Evolutionary conservation across 306 rosid species (phyloP).

Genomic region (Corylus avellana): DNA sequence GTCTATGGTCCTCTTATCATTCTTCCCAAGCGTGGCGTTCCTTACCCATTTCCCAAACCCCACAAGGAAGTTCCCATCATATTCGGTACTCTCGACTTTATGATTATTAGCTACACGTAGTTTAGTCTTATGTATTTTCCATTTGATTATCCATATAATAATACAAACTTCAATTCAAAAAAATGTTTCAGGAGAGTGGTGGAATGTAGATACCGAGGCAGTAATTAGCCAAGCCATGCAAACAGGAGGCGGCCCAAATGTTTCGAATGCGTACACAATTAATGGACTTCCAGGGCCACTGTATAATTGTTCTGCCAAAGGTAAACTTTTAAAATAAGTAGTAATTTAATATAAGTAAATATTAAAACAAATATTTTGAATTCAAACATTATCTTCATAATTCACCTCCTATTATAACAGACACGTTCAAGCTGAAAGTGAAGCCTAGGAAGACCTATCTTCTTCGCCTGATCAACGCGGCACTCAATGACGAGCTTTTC

Average conservation of each 20-base stretch:
- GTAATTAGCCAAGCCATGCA: constrained; percentile 13
- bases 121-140: no score
- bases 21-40: constrained; percentile 11
- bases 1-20: constrained; percentile 14
- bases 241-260: constrained; percentile 15
- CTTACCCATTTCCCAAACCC: constrained; percentile 7
- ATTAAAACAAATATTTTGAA: no score
- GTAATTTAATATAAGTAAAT: no score
- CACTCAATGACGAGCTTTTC: constrained; percentile 8
- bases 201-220: constrained; percentile 5
- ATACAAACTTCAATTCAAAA: neutral
- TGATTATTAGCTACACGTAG: no score
- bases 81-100: neutral
- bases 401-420: neutral
- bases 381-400: no score
- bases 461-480: neutral
- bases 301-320: constrained; percentile 5
- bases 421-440: constrained; percentile 2
- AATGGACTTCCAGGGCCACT: constrained; percentile 16
- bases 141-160: no score
- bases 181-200: constrained; percentile 6
- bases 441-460: neutral
- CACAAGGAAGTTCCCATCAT: constrained; percentile 8
- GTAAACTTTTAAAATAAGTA: neutral
- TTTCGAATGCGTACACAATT: neutral